Percentiles rank a stretch among this genome's conserved stretches.
phyloP scores from a whole-genome alignment of 1,139 yeast species.

The Wickerhamiella infanticola region DNA sequence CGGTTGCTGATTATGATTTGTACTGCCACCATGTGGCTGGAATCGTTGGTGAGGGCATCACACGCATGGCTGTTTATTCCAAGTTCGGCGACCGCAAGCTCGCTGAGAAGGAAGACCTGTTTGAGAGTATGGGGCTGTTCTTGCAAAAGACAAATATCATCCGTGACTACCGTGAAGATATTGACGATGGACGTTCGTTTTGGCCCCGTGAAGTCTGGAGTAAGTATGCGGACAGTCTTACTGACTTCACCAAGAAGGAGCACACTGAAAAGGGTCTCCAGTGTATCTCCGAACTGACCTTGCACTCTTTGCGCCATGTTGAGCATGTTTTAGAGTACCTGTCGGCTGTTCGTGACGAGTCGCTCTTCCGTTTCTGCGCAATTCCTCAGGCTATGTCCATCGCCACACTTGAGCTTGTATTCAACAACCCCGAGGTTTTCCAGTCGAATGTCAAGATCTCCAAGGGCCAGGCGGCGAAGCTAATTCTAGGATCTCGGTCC shows the following conservation, averaged over 20 bases:
- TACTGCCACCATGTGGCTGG: constrained; percentile 98
- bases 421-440: constrained; percentile 64
- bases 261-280: constrained; percentile 35
- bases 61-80: constrained; percentile 44
- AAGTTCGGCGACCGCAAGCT: constrained; percentile 32
- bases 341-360: constrained; percentile 62
- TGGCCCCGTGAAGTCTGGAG: constrained; percentile 96
- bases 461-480: constrained; percentile 73
- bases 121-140: constrained; percentile 88
- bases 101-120: constrained; percentile 38
- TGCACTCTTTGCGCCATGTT: constrained; percentile 66
- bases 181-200: constrained; percentile 82
- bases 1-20: constrained; percentile 67
- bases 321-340: constrained; percentile 65
- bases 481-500: constrained; percentile 60
- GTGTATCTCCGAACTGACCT: constrained; percentile 71
- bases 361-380: constrained; percentile 82
- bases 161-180: constrained; percentile 87
- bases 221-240: constrained; percentile 38
- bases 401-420: constrained; percentile 77
- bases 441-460: constrained; percentile 69
- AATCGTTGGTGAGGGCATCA: constrained; percentile 88
- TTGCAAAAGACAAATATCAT: constrained; percentile 91
- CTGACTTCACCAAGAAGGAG: constrained; percentile 41
- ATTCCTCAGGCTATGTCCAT: constrained; percentile 98